These are phyloP conservation scores for Ganoderma sinense DNA, from an alignment of 1,284 basidiomycete genomes.

Conservation along the genomic window DNA sequence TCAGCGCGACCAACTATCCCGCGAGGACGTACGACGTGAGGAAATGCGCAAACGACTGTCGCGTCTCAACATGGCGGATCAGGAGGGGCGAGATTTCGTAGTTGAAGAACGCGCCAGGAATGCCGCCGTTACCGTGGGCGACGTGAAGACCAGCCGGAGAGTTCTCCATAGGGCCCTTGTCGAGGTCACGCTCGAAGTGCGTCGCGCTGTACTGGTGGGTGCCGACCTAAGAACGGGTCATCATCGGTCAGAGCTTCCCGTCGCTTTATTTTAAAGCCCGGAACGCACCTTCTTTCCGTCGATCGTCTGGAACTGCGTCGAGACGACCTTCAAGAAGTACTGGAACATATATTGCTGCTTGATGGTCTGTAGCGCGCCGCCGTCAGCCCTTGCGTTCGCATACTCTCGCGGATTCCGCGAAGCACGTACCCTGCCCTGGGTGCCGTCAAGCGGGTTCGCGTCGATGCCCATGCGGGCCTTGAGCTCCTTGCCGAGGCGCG, in stretches of 20 bases:
- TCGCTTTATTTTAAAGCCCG: not conserved
- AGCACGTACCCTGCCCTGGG: conserved; percentile 63
- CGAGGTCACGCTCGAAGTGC: conserved; percentile 92
- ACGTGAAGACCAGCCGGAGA: conserved; percentile 79
- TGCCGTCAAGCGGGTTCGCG: conserved; percentile 84
- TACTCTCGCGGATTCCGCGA: not conserved
- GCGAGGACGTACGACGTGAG: conserved; percentile 82
- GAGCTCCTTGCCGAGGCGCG: conserved; percentile 67
- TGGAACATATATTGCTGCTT: conserved; percentile 92
- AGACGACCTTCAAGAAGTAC: conserved; percentile 98
- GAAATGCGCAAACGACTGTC: conserved; percentile 97
- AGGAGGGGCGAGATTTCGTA: conserved; percentile 98
- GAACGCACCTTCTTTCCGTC: conserved; percentile 70
- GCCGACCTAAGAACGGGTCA: conserved; percentile 75
- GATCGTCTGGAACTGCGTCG: conserved; percentile 89
- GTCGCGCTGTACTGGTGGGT: conserved; percentile 95
- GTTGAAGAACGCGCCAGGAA: conserved; percentile 94
- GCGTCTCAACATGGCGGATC: conserved; percentile 88
- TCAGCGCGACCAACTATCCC: not conserved
- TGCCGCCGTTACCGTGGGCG: conserved; percentile 82
- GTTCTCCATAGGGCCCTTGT: conserved; percentile 64
- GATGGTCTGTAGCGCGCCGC: conserved; percentile 53
- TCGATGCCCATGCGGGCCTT: conserved; percentile 80
- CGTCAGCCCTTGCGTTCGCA: conserved; percentile 2
- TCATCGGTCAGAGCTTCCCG: not conserved